Evolutionary conservation across 2,329 filamentous ascomycete genomes (phyloP), one percentile per base, ranked within the genome.

Genomic region (Hypoxylon sp.): DNA sequence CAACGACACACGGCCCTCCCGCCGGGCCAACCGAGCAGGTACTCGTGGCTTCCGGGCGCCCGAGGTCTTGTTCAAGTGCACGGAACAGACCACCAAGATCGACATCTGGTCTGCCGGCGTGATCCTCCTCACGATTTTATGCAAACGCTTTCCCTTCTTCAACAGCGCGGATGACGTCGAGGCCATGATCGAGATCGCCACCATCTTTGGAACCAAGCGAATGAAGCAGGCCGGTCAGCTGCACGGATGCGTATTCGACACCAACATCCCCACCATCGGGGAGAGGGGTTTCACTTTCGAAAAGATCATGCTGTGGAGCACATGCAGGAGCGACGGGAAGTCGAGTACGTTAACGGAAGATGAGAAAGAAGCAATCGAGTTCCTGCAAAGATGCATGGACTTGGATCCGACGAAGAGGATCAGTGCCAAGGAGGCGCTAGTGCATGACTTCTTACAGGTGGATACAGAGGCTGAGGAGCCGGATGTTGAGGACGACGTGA

Each of bases 91-190:
- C 3, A 94, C 91, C 44, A 91, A 94, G 70, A 95, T 99, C 70
- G 95, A 99, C 76, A 91, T 99, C 69, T 99, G 95, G 95, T 97
- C 93, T 22, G 94, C 90, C 0, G 95, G 95, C 43, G 94, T 99
- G n/a, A 97, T 99, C 57, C 85, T 99, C 2, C 83, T 99, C n/a
- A 99, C 95, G 0, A 91, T 99, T 67, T 83, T 99, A 13, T 94
- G 92, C 41, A 91, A 91, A 59, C 89, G 95, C 3, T 99, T 99
- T 72, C 95, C 95, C 1, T 99, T 99, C 79, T 99, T 99, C 84
- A 97, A 99, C 79, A 97, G 92, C 47, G 91, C 93, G n/a, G 95
- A 99, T 76, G 95, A 99, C 72, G 91, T 99, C 49, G 95, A 99
- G 74, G 95, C 95, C 53, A 91, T 97, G 85, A 94, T 99, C 70